phyloP scores from a whole-genome alignment of 371 early-diverging fungal genomes.

The Sporodiniella umbellata region DNA sequence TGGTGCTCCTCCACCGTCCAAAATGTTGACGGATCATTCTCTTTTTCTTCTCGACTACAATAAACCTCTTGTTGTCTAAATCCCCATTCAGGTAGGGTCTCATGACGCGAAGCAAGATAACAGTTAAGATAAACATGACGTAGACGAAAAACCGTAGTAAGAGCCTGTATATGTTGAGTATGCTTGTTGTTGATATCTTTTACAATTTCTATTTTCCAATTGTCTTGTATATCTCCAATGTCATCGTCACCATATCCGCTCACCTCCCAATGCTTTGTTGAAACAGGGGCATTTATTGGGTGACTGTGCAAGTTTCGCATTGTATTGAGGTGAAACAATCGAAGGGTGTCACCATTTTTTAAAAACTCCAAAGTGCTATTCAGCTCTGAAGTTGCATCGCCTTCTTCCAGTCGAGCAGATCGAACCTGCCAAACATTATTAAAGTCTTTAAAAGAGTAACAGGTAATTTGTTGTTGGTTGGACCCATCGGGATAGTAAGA shows the following conservation, averaged over 20 bases:
- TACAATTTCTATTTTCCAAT: conserved; percentile 88
- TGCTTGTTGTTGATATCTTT: conserved; percentile 49
- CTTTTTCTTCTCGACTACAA: conserved; percentile 70
- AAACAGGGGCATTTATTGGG: conserved; percentile 76
- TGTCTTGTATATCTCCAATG: conserved; percentile 75
- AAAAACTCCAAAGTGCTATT: conserved; percentile 42
- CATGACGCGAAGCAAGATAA: conserved; percentile 70
- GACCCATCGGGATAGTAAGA: conserved; percentile 83
- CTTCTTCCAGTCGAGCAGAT: conserved; percentile 12
- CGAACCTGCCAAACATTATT: conserved; percentile 95
- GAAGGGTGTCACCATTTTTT: conserved; percentile 76
- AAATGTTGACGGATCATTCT: conserved; percentile 55
- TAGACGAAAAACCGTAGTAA: conserved; percentile 89
- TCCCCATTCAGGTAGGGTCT: conserved; percentile 96
- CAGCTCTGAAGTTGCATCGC: background rate
- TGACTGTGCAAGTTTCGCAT: conserved; percentile 83
- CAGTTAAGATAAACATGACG: conserved; percentile 77
- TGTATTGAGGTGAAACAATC: conserved; percentile 76
- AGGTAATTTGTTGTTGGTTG: conserved; percentile 44
- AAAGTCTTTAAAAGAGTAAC: conserved; percentile 91
- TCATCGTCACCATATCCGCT: conserved; percentile 72
- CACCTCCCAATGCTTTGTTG: conserved; percentile 83
- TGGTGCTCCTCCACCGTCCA: conserved; percentile 97
- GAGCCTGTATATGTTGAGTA: conserved; percentile 51
- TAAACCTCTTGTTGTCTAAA: conserved; percentile 94